Evolutionary conservation across 768 basidiomycete species (phyloP), one percentile per base, ranked within the genome.

Genomic region (Tylopilus rubrobrunneus): DNA sequence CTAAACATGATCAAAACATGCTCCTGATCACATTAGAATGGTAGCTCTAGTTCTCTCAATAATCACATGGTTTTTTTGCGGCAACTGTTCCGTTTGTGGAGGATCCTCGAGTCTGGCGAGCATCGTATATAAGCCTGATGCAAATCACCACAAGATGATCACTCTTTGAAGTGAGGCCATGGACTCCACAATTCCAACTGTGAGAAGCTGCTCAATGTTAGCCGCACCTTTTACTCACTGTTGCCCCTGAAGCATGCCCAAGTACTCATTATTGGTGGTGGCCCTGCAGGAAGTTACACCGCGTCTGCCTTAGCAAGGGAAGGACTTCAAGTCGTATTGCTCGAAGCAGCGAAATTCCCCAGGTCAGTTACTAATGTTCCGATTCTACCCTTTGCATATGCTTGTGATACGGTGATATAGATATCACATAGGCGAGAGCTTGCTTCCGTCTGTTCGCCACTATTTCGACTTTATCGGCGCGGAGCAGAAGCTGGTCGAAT

Each of bases 221-320:
- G 10, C 31, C 31, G 31, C 31, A 31, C 10, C 8, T 31, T 3
- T 31, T 11, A 53, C 50, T 10, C 37, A 31, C 10, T n/a, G 6
- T 25, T 12, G 3, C 34, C 43, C 27, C 34, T 23, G 45, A 39
- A 69, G 68, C 69, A 60, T 14, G 34, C 61, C 0, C 65, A 69
- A 29, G 62, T 69, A 10, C 75, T 80, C 39, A 77, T 85, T 31
- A 67, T 85, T 12, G 83, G 83, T 9, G 83, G 84, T 46, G 84
- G 83, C 15, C 84, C 84, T 1, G 78, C 74, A 7, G 84, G 84
- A 28, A 76, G 75, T 56, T 84, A 78, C 55, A 69, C 80, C n/a
- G 81, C 83, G 2, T 66, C 80, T 6, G 75, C 73, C 28, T 74
- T 85, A 6, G 79, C 79, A 10, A 68, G 76, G n/a, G 84, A 85